Evolutionary conservation across 1,284 basidiomycete species (phyloP).

Genomic region (Puccinia coronata): DNA sequence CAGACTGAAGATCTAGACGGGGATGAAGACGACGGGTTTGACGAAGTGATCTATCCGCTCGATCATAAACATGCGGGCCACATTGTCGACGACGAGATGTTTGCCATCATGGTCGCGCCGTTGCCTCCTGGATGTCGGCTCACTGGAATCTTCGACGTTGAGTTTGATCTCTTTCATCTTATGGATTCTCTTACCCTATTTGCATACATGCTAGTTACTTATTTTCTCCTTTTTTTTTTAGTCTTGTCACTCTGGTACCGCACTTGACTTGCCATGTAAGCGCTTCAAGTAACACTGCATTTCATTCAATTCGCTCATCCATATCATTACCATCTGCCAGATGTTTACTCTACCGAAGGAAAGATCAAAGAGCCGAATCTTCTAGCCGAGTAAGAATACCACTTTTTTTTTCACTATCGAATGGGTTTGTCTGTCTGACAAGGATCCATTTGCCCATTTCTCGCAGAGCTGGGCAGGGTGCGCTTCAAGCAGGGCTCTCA

Average conservation of each 20-base stretch:
- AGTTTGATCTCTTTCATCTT: slow-evolving; percentile 5
- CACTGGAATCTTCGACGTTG: slow-evolving; percentile 78
- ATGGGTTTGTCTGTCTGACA: slow-evolving; percentile 51
- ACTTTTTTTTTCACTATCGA: slow-evolving; percentile 63
- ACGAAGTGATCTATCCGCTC: slow-evolving; percentile 75
- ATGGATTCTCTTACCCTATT: background rate
- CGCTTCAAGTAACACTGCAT: slow-evolving; percentile 58
- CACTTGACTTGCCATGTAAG: slow-evolving; percentile 62
- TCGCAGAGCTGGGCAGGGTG: slow-evolving; percentile 55
- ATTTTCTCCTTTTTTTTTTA: slow-evolving; percentile 2
- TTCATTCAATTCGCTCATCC: background rate
- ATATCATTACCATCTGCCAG: slow-evolving; percentile 48
- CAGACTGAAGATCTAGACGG: slow-evolving; percentile 51
- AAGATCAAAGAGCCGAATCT: slow-evolving; percentile 90
- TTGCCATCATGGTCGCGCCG: slow-evolving; percentile 61
- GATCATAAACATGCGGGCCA: slow-evolving; percentile 72
- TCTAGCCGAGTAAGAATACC: slow-evolving; percentile 73
- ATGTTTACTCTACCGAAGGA: slow-evolving; percentile 78
- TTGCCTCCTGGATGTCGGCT: slow-evolving; percentile 81
- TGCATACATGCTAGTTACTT: background rate
- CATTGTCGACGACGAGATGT: slow-evolving; percentile 72
- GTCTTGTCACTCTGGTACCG: slow-evolving; percentile 61
- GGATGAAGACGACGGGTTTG: slow-evolving; percentile 64
- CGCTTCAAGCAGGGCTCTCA: slow-evolving; percentile 65
- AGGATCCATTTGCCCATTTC: slow-evolving; percentile 48